Evolutionary conservation across 441 rosid genomes (phyloP).

Genomic region (Arabidopsis lyrata): DNA sequence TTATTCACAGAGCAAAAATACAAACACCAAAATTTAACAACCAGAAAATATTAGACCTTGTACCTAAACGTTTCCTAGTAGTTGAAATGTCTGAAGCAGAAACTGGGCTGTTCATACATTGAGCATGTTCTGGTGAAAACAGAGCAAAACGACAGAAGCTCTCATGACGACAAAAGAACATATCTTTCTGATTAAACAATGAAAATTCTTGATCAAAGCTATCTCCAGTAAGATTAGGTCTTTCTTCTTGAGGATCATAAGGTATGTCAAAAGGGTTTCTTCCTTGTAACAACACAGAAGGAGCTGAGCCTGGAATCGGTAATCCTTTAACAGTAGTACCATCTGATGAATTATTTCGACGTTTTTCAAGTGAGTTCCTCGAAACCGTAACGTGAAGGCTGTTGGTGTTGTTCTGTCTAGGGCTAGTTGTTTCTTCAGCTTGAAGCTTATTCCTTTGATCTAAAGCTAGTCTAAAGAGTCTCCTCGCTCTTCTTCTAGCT

Average conservation of each 20-base stretch:
- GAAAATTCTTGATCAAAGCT: conserved; percentile 74
- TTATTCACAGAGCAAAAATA: background rate
- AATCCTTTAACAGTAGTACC: conserved; percentile 23
- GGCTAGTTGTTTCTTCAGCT: conserved; percentile 34
- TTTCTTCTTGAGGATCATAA: conserved; percentile 86
- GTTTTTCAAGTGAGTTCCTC: conserved; percentile 28
- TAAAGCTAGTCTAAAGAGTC: conserved; percentile 54
- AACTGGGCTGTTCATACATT: conserved; percentile 43
- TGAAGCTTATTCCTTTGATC: conserved; percentile 43
- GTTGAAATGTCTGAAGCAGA: conserved; percentile 23
- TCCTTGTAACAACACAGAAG: conserved; percentile 66
- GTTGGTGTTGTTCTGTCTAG: conserved; percentile 33
- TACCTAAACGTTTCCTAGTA: conserved; percentile 38
- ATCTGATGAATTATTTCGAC: conserved; percentile 37
- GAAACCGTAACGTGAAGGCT: conserved; percentile 54
- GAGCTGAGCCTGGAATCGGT: conserved; percentile 82
- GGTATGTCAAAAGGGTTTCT: conserved; percentile 93
- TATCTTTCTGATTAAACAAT: conserved; percentile 56
- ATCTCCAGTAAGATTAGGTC: conserved; percentile 72
- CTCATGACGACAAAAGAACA: conserved; percentile 75
- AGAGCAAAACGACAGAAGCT: conserved; percentile 62
- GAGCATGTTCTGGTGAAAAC: conserved; percentile 49
- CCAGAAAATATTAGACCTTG: too few relatives aligned
- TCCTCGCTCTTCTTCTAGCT: conserved; percentile 74
- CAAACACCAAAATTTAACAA: background rate